Evolutionary conservation across 495 filamentous ascomycete species (phyloP), one percentile per base, ranked within the genome.

Genomic region (Viridothelium virens): DNA sequence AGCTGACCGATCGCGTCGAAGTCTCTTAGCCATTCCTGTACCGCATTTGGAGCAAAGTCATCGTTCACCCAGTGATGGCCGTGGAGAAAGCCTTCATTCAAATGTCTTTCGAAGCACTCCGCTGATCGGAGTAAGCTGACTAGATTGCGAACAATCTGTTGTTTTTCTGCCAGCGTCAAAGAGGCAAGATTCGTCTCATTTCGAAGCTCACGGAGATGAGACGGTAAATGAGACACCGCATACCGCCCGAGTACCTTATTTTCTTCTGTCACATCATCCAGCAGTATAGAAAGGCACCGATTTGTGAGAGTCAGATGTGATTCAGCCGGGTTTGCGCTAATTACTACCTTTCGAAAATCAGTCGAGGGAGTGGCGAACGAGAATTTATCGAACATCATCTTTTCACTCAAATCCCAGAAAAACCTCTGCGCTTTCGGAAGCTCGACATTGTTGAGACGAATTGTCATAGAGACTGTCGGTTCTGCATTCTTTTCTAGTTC

Each of bases 361-460:
- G n/a, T 18, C 2, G 1, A 53, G 48, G 48, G n/a, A 14, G 9
- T 18, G 9, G 48, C n/a, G 48, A 53, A 53, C n/a, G 48, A 12
- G n/a, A 53, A 53, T 18, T 53, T 53, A 18, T 53, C 48, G n/a
- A 53, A 18, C 48, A 53, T 18, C n/a, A 53, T 53, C 48, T 53
- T 53, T 53, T 53, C 48, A 18, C 48, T 53, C 48, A 53, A 53
- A 18, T 53, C 48, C 48, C 48, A 53, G n/a, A 53, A 53, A 53
- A 53, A 53, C n/a, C 48, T 12, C 1, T 53, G 48, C 1, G n/a
- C 48, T 18, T 53, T 53, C 48, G 48, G 2, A 18, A 2, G 1
- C 1, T 53, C n/a, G 9, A 53, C 48, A 18, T 53, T 53, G 2
- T 12, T 53, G 48, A 53, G 9, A 18, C 25, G 9, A 18, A 53